Evolutionary conservation across 371 early-diverging fungal genomes (phyloP), one percentile per base, ranked within the genome.

Genomic region (Sporodiniella umbellata): DNA sequence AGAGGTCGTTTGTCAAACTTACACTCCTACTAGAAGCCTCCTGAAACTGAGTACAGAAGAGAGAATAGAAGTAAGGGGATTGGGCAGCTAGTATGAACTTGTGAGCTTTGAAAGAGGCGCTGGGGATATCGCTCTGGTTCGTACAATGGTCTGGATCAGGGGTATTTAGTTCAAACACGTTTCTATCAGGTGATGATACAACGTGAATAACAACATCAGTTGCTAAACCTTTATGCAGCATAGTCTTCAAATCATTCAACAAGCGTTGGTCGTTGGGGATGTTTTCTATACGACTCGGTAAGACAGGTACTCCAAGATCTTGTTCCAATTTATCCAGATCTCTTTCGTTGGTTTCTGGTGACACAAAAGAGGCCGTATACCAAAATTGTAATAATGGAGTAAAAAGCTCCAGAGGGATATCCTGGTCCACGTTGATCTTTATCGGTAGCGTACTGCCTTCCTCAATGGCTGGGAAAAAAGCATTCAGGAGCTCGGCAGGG

Each of bases 41-140:
- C 40, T 50, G 53, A 28, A 59, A 59, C 18, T 48, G 50, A 4
- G 54, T 28, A 28, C 68, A 71, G 39, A 77, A 69, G 31, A 77
- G 47, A 12, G 69, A 53, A 45, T 68, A 52, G 38, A 77, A 72
- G 42, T 77, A 73, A 6, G 73, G 31, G 4, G 73, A 77, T 15
- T 65, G 71, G 2, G 69, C 62, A 14, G 77, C 73, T 14, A 77
- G 48, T 2, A 77, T 39, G 31, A 68, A 77, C 2, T 62, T 56
- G 54, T 77, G 77, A 0, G 65, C 70, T 24, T 54, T 31, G 12
- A 65, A 61, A 6, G 64, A 51, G 18, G 54, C 47, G 21, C 30
- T 35, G n/a, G 51, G 42, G 14, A 38, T 21, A 43, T 54, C 42
- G 2, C 49, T 38, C 19, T 15, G 21, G 11, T 54, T 35, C 14